A percentile compares a stretch with the other conserved stretches of the same genome.
Evolutionary conservation across 306 rosid species (phyloP).

Genomic region (Malus asiatica): DNA sequence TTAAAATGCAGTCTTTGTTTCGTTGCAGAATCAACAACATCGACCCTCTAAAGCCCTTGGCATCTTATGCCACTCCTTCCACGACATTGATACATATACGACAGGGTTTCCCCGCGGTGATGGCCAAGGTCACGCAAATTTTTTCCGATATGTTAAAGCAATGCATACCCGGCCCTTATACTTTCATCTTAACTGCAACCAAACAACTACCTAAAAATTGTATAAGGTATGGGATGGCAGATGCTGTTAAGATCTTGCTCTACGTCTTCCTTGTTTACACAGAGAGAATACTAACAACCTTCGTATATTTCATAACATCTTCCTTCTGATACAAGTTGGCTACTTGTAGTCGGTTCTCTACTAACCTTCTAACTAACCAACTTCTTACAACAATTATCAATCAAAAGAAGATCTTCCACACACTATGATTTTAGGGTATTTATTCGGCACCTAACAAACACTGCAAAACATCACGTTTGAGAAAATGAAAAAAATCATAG

Average conservation of each 20-base stretch:
- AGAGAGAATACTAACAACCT: no score
- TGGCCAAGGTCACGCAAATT: slow-evolving; percentile 74
- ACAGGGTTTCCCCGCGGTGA: slow-evolving; percentile 86
- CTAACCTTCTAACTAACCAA: no score
- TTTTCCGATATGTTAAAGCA: slow-evolving; percentile 81
- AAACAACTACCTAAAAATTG: slow-evolving; percentile 85
- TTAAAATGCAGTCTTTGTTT: background rate
- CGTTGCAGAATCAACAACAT: slow-evolving; percentile 88
- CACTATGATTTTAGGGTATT: no score
- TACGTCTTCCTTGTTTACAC: no score
- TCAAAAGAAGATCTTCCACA: no score
- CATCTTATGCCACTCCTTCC: slow-evolving; percentile 87
- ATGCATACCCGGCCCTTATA: slow-evolving; percentile 92
- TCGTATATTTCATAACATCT: no score
- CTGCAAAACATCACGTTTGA: no score
- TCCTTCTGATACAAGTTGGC: no score
- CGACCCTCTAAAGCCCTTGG: slow-evolving; percentile 78
- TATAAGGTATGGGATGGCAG: slow-evolving; percentile 60
- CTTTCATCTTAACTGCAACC: slow-evolving; percentile 87
- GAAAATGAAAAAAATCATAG: no score
- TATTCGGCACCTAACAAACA: no score
- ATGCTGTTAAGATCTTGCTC: slow-evolving; percentile 14
- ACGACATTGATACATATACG: slow-evolving; percentile 79
- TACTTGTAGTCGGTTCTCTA: no score
- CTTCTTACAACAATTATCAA: no score